Conservation (phyloP, 768 basidiomycete species). For the Kwoniella sp. region DNA sequence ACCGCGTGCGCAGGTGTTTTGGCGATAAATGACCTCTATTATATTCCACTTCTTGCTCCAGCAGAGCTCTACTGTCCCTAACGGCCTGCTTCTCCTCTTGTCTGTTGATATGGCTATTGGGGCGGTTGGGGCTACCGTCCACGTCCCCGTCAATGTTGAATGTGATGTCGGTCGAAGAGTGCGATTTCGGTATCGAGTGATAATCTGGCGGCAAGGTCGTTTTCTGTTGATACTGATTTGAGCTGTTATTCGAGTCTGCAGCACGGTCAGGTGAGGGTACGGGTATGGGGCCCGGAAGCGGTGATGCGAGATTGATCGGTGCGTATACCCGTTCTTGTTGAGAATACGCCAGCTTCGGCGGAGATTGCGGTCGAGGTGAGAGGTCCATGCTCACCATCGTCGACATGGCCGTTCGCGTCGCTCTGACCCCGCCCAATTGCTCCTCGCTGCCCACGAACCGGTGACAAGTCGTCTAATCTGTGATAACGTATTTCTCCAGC, state of each 20-base stretch:
- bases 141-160: no score
- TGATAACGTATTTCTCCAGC: no score
- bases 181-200: not conserved
- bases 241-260: no score
- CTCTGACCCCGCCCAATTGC: no score
- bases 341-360: not conserved
- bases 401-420: not conserved
- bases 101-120: slow-evolving; percentile 3
- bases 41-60: slow-evolving; percentile 8
- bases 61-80: slow-evolving; percentile 2
- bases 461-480: no score
- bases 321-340: not conserved
- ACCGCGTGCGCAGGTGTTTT: not conserved
- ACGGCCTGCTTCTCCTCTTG: slow-evolving; percentile 21
- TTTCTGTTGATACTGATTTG: not conserved
- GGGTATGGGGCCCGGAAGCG: not conserved
- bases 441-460: no score
- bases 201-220: not conserved
- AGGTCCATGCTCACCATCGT: slow-evolving; percentile 1
- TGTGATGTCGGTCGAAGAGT: not conserved
- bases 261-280: not conserved
- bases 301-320: not conserved
- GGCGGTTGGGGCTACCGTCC: not conserved
- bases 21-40: slow-evolving; percentile 14
- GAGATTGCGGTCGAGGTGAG: not conserved